Evolutionary conservation across 495 filamentous ascomycete genomes (phyloP), one percentile per base, ranked within the genome.

Genomic region (Geoglossum glabrum): DNA sequence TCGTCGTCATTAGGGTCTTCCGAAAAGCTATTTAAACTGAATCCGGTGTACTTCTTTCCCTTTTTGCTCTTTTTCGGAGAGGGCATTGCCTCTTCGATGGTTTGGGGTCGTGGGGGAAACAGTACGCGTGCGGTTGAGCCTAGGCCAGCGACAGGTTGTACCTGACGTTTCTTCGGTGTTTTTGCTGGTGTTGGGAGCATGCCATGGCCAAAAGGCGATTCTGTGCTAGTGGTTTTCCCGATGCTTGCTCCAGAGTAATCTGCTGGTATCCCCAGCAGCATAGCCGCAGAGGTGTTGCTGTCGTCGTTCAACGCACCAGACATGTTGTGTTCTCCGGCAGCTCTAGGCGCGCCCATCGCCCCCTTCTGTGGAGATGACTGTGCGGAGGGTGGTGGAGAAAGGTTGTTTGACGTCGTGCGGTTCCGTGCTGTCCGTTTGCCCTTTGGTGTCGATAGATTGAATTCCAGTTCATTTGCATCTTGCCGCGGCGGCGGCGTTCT

Each of bases 151-250:
- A 76, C 71, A 26, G 66, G 61, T 55, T 70, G 67, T 3, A 78
- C 70, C 7, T 79, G 79, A 60, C 82, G 80, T 70, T 85, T 85
- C 56, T 79, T 78, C 0, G 92, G 92, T 1, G 90, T 95, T 69
- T 95, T 98, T 52, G 79, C 80, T 11, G 92, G 92, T 11, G 92
- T 97, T 3, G 88, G 90, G 52, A 96, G 76, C 73, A 86, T 85
- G 19, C 49, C 49, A 31, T 27, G 49, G 13, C 49, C 49, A 52
- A 52, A 15, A 28, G 11, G 10, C 30, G 54, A 26, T 1, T 28
- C 30, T 5, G 13, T 15, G 4, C 13, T 13, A 26, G 36, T 4
- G 1, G 3, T 19, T n/a, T 56, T 45, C 40, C 10, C 31, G 19
- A 15, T 19, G 27, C 15, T 38, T 31, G 49, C 1, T 23, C 49